Percentiles rank a stretch among this genome's conserved stretches.
phyloP scores from a whole-genome alignment of 1,284 basidiomycete genomes.

The Naganishia cerealis region DNA sequence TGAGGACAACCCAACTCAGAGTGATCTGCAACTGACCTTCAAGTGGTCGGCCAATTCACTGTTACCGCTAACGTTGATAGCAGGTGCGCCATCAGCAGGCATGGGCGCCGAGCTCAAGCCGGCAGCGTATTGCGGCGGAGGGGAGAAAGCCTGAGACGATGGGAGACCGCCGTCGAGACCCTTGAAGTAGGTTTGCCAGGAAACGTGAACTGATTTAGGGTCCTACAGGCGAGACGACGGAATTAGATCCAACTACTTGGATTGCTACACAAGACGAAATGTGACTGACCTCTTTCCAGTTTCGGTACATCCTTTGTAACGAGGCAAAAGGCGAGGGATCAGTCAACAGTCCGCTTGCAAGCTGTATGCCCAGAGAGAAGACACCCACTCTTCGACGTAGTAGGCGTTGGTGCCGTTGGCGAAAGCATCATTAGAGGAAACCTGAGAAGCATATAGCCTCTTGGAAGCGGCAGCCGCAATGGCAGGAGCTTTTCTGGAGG shows the following conservation, averaged over 20 bases:
- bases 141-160: slow-evolving; percentile 78
- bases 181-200: slow-evolving; percentile 93
- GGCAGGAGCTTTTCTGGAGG: slow-evolving; percentile 10
- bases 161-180: slow-evolving; percentile 87
- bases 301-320: slow-evolving; percentile 72
- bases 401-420: slow-evolving; percentile 89
- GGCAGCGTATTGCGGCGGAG: slow-evolving; percentile 64
- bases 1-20: not conserved
- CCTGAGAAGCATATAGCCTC: slow-evolving; percentile 27
- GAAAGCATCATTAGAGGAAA: slow-evolving; percentile 60
- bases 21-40: slow-evolving; percentile 63
- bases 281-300: slow-evolving; percentile 63
- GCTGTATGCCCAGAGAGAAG: not conserved
- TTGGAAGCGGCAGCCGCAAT: slow-evolving; percentile 15
- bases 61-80: slow-evolving; percentile 69
- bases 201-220: slow-evolving; percentile 85
- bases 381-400: slow-evolving; percentile 77
- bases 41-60: slow-evolving; percentile 87
- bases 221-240: slow-evolving; percentile 59
- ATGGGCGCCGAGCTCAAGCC: slow-evolving; percentile 58
- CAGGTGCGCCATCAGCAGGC: slow-evolving; percentile 77
- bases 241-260: not conserved
- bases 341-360: not conserved
- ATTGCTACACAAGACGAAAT: not conserved
- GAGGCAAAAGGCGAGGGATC: slow-evolving; percentile 25